Percentiles rank a stretch among this genome's conserved stretches.
These are phyloP conservation scores for Pinus tabuliformis DNA, from an alignment of 75 land plant species.

Conservation along the genomic window DNA sequence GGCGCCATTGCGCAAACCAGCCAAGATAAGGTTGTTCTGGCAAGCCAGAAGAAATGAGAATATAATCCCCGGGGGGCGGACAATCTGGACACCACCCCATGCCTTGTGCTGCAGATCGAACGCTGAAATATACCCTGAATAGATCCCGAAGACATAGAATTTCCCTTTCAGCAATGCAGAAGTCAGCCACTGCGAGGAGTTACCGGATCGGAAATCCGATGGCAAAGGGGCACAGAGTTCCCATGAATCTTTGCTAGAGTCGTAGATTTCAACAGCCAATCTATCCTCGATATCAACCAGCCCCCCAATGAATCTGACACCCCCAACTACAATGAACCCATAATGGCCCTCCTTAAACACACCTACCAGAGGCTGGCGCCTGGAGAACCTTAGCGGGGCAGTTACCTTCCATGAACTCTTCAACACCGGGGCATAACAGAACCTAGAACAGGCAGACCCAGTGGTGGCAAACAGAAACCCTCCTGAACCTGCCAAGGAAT, in stretches of 20 bases:
- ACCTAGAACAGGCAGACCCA: slow-evolving; percentile 13
- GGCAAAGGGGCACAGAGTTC: slow-evolving; percentile 60
- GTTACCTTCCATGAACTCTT: slow-evolving; percentile 31
- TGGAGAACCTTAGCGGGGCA: slow-evolving; percentile 39
- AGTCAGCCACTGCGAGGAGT: slow-evolving; percentile 55
- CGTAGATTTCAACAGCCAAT: slow-evolving; percentile 60
- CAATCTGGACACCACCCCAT: slow-evolving; percentile 44
- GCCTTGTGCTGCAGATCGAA: slow-evolving; percentile 34
- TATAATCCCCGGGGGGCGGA: slow-evolving; percentile 46
- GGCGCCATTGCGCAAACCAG: slow-evolving; percentile 35
- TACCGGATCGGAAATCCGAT: slow-evolving; percentile 39
- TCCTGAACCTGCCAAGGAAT: slow-evolving; percentile 27
- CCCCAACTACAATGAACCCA: slow-evolving; percentile 60
- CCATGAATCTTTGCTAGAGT: slow-evolving; percentile 46
- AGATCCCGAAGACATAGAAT: slow-evolving; percentile 51
- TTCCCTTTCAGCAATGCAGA: slow-evolving; percentile 36
- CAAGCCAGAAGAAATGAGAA: slow-evolving; percentile 46
- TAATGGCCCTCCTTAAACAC: slow-evolving; percentile 13
- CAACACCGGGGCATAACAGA: slow-evolving; percentile 29
- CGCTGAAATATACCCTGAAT: slow-evolving; percentile 34
- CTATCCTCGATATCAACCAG: slow-evolving; percentile 56
- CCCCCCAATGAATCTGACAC: slow-evolving; percentile 40
- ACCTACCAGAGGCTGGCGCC: slow-evolving; percentile 52
- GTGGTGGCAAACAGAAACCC: slow-evolving; percentile 36
- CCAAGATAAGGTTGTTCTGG: slow-evolving; percentile 35